phyloP scores from a whole-genome alignment of 768 basidiomycete genomes.

The Mrakia gelida region DNA sequence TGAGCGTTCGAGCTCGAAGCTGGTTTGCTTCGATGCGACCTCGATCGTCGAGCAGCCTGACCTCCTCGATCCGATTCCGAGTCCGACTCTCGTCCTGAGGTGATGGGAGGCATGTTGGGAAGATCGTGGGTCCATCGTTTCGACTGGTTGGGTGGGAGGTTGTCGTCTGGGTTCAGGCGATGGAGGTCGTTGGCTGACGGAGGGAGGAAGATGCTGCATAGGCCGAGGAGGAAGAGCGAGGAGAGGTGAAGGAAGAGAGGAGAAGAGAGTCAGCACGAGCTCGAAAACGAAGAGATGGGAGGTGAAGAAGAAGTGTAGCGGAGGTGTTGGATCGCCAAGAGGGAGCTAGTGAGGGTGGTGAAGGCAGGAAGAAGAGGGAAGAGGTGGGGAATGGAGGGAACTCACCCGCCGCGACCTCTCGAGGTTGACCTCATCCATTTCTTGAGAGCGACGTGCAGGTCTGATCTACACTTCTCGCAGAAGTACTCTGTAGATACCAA shows the following conservation, averaged over 20 bases:
- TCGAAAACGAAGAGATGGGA: not conserved
- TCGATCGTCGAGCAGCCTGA: not conserved
- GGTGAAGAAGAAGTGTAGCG: not conserved
- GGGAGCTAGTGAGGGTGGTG: constrained; percentile 23
- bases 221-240: constrained; percentile 5
- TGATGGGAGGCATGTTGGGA: constrained; percentile 16
- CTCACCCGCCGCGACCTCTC: constrained; percentile 60
- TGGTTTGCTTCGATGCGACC: not conserved
- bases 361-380: not conserved
- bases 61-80: constrained; percentile 12
- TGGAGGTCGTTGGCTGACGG: constrained; percentile 43
- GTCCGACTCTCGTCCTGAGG: constrained; percentile 13
- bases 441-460: constrained; percentile 67
- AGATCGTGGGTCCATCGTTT: constrained; percentile 33
- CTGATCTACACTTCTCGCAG: constrained; percentile 88
- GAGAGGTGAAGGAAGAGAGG: not conserved
- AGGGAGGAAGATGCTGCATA: constrained; percentile 48
- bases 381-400: not conserved
- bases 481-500: constrained; percentile 68
- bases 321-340: not conserved
- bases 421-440: constrained; percentile 38
- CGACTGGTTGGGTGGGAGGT: constrained; percentile 27
- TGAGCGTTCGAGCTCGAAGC: not conserved
- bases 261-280: not conserved
- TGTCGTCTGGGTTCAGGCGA: constrained; percentile 24